Conservation (phyloP, 352 stramenopile genomes). For the Aphanomyces cochlioides region DNA sequence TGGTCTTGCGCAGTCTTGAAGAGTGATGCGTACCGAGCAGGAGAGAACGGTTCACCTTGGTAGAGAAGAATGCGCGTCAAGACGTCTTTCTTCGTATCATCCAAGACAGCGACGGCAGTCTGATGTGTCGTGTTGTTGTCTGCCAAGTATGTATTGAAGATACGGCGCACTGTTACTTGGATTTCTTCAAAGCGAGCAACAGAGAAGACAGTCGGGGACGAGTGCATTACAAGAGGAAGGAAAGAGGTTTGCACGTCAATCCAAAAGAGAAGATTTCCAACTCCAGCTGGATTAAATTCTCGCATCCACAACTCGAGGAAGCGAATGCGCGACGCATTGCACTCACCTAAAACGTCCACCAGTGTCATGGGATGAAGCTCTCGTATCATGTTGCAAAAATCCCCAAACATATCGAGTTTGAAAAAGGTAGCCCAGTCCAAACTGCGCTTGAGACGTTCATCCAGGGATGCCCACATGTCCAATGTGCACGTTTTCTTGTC, state of each 20-base stretch:
- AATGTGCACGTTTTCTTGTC: conserved; percentile 38
- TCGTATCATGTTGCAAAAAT: conserved; percentile 55
- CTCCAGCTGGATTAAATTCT: conserved; percentile 31
- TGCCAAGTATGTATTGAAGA: conserved; percentile 66
- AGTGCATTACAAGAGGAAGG: conserved; percentile 53
- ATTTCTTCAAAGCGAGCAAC: conserved; percentile 72
- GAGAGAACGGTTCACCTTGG: conserved; percentile 71
- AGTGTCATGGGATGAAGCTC: conserved; percentile 55
- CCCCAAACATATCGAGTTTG: conserved; percentile 40
- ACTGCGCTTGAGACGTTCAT: conserved; percentile 45
- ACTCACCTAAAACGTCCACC: conserved; percentile 57
- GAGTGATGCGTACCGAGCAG: conserved; percentile 57
- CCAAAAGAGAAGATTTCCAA: conserved; percentile 70
- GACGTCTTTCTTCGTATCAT: conserved; percentile 52
- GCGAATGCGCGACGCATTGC: conserved; percentile 40
- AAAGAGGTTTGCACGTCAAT: conserved; percentile 70
- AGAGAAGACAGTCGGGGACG: conserved; percentile 48
- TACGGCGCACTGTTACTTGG: conserved; percentile 51
- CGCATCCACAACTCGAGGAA: conserved; percentile 53
- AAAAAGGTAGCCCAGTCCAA: conserved; percentile 63
- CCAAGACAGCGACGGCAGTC: conserved; percentile 42
- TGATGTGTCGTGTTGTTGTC: conserved; percentile 33
- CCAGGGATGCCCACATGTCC: conserved; percentile 60
- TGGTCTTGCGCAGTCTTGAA: conserved; percentile 69
- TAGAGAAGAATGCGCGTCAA: conserved; percentile 64